Base-by-base conservation (phyloP, 352 stramenopile species). In the Pythium biforme region DNA sequence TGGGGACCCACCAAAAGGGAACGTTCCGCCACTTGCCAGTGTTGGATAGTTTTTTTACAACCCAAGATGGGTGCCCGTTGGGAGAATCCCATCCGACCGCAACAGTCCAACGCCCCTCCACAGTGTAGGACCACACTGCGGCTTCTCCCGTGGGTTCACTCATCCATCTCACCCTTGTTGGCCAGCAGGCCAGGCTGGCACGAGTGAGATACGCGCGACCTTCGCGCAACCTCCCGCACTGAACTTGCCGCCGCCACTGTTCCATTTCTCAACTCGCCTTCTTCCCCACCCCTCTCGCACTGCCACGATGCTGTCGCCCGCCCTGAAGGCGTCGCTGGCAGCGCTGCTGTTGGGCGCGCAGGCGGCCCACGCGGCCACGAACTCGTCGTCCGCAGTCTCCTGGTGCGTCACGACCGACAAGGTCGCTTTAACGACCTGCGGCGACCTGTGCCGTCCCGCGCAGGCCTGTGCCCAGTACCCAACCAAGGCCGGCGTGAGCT, bases 391-490 rank as follows among this genome's bases (percentile, higher is more conserved):
- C 4, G 3, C 40, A 3, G 34, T 50, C 15, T 34, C 22, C 1
- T 88, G 76, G 68, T 90, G 83, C 57, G 58, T 25, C 27, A 75
- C 88, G 64, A 62, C 75, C 26, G 66, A 55, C 25, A 52, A 68
- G 33, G 75, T 78, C 25, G 59, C 76, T 48, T 81, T 92, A 43
- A 81, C 70, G 14, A 68, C 69, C 37, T 92, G 83, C 66, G 83
- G 76, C 29, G 20, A 25, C 19, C 34, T 40, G 5, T 89, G 79
- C 47, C 26, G 26, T 4, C 40, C 62, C 0, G 67, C 75, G 50
- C 68, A 88, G 59, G 76, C 80, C 25, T 93, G 83, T 47, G 81
- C 76, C 27, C 81, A 93, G 66, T 93, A 85, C 66, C 54, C 68
- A 26, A 17, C 47, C 15, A 61, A 52, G 20, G 65, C 66, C 15